A percentile compares a stretch with the other conserved stretches of the same genome.
Conservation (phyloP, 1,139 yeast genomes). For the Lodderomyces margitis region DNA sequence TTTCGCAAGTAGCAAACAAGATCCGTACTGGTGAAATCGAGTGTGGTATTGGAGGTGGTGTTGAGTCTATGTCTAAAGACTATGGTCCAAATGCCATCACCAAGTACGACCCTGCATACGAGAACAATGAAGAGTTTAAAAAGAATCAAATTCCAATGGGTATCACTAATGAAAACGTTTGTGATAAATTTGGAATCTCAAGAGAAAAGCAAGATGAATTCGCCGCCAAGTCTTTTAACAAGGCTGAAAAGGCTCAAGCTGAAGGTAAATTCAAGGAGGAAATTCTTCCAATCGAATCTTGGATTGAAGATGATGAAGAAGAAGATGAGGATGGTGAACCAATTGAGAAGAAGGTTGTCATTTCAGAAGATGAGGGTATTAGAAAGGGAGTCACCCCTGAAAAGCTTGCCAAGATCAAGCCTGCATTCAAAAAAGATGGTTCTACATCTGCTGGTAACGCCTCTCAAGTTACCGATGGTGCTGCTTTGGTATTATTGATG, state of each 20-base stretch:
- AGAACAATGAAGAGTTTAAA: conserved; percentile 18
- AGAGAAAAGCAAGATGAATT: conserved; percentile 59
- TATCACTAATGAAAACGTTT: conserved; percentile 37
- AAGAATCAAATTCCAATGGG: conserved; percentile 63
- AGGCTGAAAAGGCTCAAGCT: conserved; percentile 34
- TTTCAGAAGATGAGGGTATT: conserved; percentile 33
- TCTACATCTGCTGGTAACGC: conserved; percentile 42
- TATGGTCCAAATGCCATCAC: conserved; percentile 36
- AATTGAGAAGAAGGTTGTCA: conserved; percentile 21
- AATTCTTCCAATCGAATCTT: conserved; percentile 35
- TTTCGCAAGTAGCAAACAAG: conserved; percentile 32
- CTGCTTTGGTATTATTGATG: conserved; percentile 36
- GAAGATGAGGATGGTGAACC: conserved; percentile 14
- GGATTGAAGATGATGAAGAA: conserved; percentile 22
- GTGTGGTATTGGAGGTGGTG: conserved; percentile 43
- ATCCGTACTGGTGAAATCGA: conserved; percentile 32
- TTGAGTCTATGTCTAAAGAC: conserved; percentile 42
- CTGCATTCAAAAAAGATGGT: conserved; percentile 35
- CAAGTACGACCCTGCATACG: conserved; percentile 21
- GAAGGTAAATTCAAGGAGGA: conserved; percentile 36
- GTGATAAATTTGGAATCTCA: conserved; percentile 49
- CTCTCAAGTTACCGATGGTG: conserved; percentile 44
- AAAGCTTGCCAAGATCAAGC: conserved; percentile 28
- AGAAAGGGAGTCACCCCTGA: conserved; percentile 28
- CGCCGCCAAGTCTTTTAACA: conserved; percentile 34